Base-by-base conservation (phyloP, 306 rosid genomes). In the Prunus campanulata region DNA sequence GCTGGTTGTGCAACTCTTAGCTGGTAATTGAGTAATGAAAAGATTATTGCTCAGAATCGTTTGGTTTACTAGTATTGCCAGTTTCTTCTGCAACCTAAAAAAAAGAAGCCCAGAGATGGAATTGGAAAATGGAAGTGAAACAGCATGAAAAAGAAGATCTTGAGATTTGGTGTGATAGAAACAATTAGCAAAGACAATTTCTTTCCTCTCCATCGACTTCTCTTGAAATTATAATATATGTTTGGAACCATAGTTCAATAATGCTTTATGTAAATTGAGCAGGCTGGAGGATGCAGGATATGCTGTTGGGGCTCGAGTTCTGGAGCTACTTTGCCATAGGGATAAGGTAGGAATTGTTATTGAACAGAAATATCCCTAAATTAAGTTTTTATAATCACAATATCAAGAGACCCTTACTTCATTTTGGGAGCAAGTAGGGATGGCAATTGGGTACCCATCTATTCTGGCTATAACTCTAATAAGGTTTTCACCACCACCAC, bases 211-310 rank as follows among this genome's bases (percentile, higher is more conserved):
- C 48, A 46, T 68, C 59, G 44, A 18, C 7, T 56, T 76, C 20
- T 44, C 30, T 16, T 51, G 52, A 52, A 78, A 52, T 39, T 68
- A 7, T 39, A 7, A 30, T 29, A 44, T 68, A 30, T 35, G 51
- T 1, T 55, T 54, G 59, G 29, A 51, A 39, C 63, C 71, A 30
- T 59, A 59, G 52, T 68, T 77, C 48, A 62, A 62, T 61, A 18
- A 77, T 62, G 15, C 66, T 63, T 47, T 49, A 20, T 47, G 51
- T 75, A 76, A 83, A 83, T 78, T 72, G 71, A 74, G 62, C 85
- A 94, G 97, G 85, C 74, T 92, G 68, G 98, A 95, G 83, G 98
- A 95, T 86, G 98, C 98, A 63, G 97, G 98, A 71, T 92, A 92
- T 84, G 96, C 97, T 18, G 98, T 95, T 49, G 98, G 98, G 20